Evolutionary conservation across 2,329 filamentous ascomycete species (phyloP).

Genomic region (Coniochaeta prunicola): DNA sequence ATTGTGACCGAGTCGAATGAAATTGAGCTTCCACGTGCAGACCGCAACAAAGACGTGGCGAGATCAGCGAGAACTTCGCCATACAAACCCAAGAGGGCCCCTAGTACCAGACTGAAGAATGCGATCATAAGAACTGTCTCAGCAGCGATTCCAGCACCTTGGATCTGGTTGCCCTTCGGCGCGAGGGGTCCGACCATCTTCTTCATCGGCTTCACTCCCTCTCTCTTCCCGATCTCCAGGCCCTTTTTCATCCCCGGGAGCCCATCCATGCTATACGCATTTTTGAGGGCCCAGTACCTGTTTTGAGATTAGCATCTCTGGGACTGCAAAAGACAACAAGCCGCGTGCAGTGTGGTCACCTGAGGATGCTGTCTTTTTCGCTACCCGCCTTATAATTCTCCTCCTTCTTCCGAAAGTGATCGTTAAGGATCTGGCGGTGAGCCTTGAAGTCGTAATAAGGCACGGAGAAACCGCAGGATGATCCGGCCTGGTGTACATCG

Average conservation of each 20-base stretch:
- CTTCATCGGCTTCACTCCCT: constrained; percentile 25
- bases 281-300: constrained; percentile 33
- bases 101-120: neutral
- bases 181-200: constrained; percentile 31
- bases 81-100: neutral
- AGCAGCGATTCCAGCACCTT: neutral
- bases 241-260: constrained; percentile 27
- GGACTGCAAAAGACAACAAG: neutral
- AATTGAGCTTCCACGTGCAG: neutral
- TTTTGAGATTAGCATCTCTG: neutral
- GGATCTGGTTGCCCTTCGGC: constrained; percentile 2
- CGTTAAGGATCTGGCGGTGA: constrained; percentile 25
- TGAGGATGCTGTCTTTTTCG: constrained; percentile 26
- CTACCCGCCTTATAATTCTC: constrained; percentile 22
- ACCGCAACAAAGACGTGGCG: neutral
- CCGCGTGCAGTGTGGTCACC: constrained; percentile 9
- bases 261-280: constrained; percentile 30
- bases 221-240: constrained; percentile 18
- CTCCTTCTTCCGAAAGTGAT: constrained; percentile 23
- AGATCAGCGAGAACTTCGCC: neutral
- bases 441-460: constrained; percentile 30
- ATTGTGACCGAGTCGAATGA: neutral
- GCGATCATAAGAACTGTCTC: neutral
- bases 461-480: constrained; percentile 32
- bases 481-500: constrained; percentile 28